Conservation (phyloP, 148 eudicot species). For the Camellia sinensis region DNA sequence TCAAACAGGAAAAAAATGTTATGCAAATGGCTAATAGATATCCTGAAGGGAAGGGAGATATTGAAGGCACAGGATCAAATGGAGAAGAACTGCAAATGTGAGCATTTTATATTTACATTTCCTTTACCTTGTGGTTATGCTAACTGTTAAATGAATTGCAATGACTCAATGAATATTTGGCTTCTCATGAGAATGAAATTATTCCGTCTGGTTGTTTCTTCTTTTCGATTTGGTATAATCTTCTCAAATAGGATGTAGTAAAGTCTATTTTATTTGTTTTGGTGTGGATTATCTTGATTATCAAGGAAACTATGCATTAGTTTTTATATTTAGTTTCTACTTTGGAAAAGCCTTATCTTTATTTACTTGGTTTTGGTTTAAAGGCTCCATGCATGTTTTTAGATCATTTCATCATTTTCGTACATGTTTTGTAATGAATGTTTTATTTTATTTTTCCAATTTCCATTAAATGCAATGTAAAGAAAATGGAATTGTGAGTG, state of each 20-base stretch:
- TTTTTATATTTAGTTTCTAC: background rate
- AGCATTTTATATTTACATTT: slow-evolving; percentile 26
- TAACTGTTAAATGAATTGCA: background rate
- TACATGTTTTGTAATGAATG: background rate
- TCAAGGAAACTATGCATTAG: background rate
- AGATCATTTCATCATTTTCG: slow-evolving; percentile 1
- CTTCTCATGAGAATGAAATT: background rate
- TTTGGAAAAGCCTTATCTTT: background rate
- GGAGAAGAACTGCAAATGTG: slow-evolving; percentile 97
- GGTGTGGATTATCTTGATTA: background rate
- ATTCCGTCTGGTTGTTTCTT: background rate
- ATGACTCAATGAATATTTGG: background rate
- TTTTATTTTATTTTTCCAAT: background rate
- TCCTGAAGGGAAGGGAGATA: slow-evolving; percentile 84
- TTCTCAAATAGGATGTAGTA: background rate
- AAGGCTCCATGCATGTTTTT: background rate
- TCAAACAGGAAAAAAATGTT: slow-evolving; percentile 83
- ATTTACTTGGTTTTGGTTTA: background rate
- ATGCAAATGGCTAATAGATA: slow-evolving; percentile 60
- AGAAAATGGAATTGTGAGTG: slow-evolving; percentile 2
- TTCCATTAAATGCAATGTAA: background rate
- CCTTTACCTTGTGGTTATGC: background rate
- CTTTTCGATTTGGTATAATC: background rate
- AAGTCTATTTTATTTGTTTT: background rate
- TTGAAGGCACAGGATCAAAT: slow-evolving; percentile 95